Evolutionary conservation across 2,329 filamentous ascomycete genomes (phyloP).

Genomic region (Diplodia seriata): DNA sequence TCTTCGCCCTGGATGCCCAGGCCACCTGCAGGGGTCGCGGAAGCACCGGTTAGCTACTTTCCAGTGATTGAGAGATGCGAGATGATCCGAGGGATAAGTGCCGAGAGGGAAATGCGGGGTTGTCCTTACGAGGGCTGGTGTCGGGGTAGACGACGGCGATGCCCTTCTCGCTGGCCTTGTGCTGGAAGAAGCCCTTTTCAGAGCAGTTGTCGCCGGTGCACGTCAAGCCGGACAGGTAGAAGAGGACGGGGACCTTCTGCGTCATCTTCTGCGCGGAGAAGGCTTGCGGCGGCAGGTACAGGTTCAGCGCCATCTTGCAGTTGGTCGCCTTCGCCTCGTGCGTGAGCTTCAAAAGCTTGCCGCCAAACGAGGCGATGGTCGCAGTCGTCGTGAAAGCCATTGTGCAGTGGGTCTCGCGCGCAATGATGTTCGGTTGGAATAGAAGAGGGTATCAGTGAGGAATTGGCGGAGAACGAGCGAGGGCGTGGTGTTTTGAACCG

Average conservation of each 20-base stretch:
- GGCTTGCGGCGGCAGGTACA: slow-evolving; percentile 84
- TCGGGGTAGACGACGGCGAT: slow-evolving; percentile 96
- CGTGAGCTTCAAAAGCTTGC: slow-evolving; percentile 91
- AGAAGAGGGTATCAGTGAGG: slow-evolving; percentile 14
- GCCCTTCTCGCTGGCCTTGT: slow-evolving; percentile 76
- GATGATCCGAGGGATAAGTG: slow-evolving; percentile 4
- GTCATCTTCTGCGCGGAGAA: slow-evolving; percentile 53
- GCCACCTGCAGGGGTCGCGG: slow-evolving; percentile 62
- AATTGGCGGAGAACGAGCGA: neutral
- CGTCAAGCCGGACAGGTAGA: slow-evolving; percentile 93
- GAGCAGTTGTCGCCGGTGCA: slow-evolving; percentile 86
- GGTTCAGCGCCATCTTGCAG: slow-evolving; percentile 90
- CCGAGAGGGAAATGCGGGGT: slow-evolving; percentile 17
- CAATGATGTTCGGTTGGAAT: neutral
- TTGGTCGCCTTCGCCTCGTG: slow-evolving; percentile 80
- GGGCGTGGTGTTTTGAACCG: slow-evolving; percentile 32
- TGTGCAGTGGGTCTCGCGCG: slow-evolving; percentile 30
- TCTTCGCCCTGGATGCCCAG: slow-evolving; percentile 82
- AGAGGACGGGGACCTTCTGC: slow-evolving; percentile 78
- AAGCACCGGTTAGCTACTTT: slow-evolving; percentile 32
- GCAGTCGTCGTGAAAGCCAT: slow-evolving; percentile 86
- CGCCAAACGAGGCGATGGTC: slow-evolving; percentile 89
- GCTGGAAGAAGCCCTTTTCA: slow-evolving; percentile 88
- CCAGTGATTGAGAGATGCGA: neutral
- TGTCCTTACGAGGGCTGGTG: slow-evolving; percentile 78